Evolutionary conservation across 495 filamentous ascomycete genomes (phyloP), one percentile per base, ranked within the genome.

Genomic region (Hyaloscypha finlandica): DNA sequence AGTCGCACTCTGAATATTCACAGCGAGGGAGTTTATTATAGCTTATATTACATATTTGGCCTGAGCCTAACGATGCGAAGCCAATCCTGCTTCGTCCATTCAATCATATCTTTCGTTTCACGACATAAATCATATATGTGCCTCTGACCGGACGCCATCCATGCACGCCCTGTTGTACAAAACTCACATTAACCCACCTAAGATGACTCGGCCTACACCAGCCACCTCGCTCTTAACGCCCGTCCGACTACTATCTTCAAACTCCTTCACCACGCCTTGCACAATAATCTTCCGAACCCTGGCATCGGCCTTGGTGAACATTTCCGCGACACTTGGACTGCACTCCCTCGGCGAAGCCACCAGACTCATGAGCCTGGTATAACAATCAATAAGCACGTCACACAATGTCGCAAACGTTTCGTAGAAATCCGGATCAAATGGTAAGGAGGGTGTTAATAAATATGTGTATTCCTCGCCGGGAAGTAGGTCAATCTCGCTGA

Each of bases 331-430:
- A 6, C 79, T 77, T 5, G 84, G 81, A 8, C 74, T 77, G 64
- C 92, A 92, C 53, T 88, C 81, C 22, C 78, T 74, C 3, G 93
- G 86, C 1, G 85, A 84, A 32, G 86, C 80, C 51, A 98, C 80
- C 58, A 98, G 80, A 25, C 77, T 79, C 73, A 94, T 79, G 25
- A 98, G 86, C 37, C 88, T 84, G 58, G 88, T 87, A 77, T 99
- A 99, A 71, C 88, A 91, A 71, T 98, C 95, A 69, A 97, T 96
- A 65, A 99, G 78, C 3, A 96, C 91, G 76, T 99, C 96, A 78
- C 95, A 98, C 30, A 99, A 81, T 9, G 95, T 97, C n/a, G 93
- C 90, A 77, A 98, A 98, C 0, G 92, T 96, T 78, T 96, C 92
- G 76, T 93, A 96, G 74, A 96, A 99, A 77, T 99, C 95, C 11